Evolutionary conservation across 1,139 yeast species (phyloP).

Genomic region (Taiozyma onychis): DNA sequence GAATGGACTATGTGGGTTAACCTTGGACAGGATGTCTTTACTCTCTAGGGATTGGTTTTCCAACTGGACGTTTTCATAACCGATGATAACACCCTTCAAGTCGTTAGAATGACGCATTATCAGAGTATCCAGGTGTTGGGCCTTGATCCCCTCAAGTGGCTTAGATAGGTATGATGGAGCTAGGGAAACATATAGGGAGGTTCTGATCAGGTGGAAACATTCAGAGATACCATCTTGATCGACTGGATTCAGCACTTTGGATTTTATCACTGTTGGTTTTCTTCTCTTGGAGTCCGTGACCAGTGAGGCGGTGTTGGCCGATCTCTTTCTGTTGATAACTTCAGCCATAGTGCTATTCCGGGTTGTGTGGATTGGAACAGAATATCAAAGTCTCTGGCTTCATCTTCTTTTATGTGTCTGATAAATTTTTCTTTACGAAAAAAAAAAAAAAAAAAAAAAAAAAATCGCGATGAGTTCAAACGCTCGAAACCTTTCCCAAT

Average conservation of each 20-base stretch:
- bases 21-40: constrained; percentile 44
- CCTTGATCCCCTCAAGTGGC: constrained; percentile 73
- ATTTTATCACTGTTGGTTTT: constrained; percentile 12
- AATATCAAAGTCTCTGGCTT: background rate
- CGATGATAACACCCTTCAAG: constrained; percentile 77
- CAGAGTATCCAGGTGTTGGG: constrained; percentile 86
- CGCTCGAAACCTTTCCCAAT: constrained; percentile 2
- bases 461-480: constrained; percentile 7
- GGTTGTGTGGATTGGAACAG: background rate
- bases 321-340: constrained; percentile 1
- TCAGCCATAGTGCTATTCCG: background rate
- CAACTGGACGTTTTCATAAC: constrained; percentile 60
- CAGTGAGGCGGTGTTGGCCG: background rate
- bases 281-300: constrained; percentile 8
- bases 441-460: constrained; percentile 1
- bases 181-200: constrained; percentile 71
- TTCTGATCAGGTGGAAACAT: constrained; percentile 62
- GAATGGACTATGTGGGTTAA: constrained; percentile 81
- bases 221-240: constrained; percentile 34
- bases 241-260: constrained; percentile 26
- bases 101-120: constrained; percentile 74
- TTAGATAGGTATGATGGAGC: constrained; percentile 72
- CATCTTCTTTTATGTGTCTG: background rate
- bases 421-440: background rate
- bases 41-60: constrained; percentile 29